A percentile compares a stretch with the other conserved stretches of the same genome.
Evolutionary conservation across 2,329 filamentous ascomycete genomes (phyloP).

Genomic region (Trichophyton equinum): DNA sequence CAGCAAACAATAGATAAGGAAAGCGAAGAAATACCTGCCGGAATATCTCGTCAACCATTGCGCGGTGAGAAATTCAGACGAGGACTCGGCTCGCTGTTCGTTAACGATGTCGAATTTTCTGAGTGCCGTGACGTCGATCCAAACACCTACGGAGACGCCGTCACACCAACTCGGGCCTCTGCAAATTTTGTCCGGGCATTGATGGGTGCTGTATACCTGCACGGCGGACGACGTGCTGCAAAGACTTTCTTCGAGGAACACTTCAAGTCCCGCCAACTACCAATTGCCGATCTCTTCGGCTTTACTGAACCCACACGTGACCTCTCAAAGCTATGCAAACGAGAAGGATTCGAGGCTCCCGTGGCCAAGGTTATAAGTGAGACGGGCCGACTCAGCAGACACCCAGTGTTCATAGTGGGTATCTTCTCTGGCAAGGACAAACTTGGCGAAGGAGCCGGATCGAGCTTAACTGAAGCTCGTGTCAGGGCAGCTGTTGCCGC

Average conservation of each 20-base stretch:
- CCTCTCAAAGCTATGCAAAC: constrained; percentile 65
- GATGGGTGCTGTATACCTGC: constrained; percentile 72
- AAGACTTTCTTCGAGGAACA: constrained; percentile 76
- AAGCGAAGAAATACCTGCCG: constrained; percentile 22
- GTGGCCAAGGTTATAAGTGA: constrained; percentile 80
- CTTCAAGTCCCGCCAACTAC: constrained; percentile 65
- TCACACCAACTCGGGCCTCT: constrained; percentile 48
- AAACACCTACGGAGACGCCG: constrained; percentile 20
- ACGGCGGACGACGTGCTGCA: constrained; percentile 64
- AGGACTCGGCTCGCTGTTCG: constrained; percentile 61
- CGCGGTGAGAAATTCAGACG: constrained; percentile 41
- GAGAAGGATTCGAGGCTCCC: constrained; percentile 80
- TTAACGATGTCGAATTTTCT: constrained; percentile 77
- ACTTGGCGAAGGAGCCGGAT: constrained; percentile 77
- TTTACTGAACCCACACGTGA: constrained; percentile 79
- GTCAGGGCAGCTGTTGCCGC: constrained; percentile 70
- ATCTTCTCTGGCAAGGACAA: constrained; percentile 87
- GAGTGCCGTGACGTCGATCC: constrained; percentile 38
- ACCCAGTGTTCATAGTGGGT: constrained; percentile 85
- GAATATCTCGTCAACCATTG: constrained; percentile 41
- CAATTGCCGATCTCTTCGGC: constrained; percentile 64
- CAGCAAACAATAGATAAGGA: constrained; percentile 31
- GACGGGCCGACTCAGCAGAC: constrained; percentile 71
- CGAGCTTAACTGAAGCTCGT: constrained; percentile 64
- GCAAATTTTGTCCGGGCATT: constrained; percentile 71